These are phyloP conservation scores for Sedum album DNA, from an alignment of 164 flowering plant genomes.

Conservation along the genomic window DNA sequence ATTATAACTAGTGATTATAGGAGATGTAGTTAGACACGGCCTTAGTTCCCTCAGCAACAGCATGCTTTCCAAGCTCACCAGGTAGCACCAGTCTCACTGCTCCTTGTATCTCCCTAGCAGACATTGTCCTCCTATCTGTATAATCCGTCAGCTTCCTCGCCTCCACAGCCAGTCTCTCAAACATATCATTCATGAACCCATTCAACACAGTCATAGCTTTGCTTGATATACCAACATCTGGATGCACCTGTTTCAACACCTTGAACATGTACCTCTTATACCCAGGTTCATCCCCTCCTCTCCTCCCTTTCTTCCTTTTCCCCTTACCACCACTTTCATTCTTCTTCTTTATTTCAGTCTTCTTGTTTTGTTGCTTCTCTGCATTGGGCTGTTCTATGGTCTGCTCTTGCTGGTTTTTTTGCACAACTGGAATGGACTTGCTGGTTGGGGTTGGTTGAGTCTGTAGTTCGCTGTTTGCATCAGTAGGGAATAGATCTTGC, in stretches of 20 bases:
- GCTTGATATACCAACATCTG: slow-evolving; percentile 50
- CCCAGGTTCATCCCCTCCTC: slow-evolving; percentile 25
- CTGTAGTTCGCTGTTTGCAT: background rate
- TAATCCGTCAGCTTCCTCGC: slow-evolving; percentile 40
- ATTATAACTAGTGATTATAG: background rate
- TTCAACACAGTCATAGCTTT: slow-evolving; percentile 59
- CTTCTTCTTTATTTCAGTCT: slow-evolving; percentile 3
- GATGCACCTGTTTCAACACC: too few relatives aligned
- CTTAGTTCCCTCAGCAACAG: slow-evolving; percentile 67
- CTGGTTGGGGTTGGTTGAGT: background rate
- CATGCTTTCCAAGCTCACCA: slow-evolving; percentile 78
- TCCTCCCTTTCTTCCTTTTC: slow-evolving; percentile 15
- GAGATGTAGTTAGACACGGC: slow-evolving; percentile 47
- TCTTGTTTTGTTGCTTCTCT: slow-evolving; percentile 8
- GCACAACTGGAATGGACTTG: background rate
- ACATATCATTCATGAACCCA: slow-evolving; percentile 69
- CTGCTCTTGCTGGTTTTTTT: background rate
- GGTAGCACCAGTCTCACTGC: slow-evolving; percentile 77
- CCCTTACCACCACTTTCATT: too few relatives aligned
- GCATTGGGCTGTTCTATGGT: background rate
- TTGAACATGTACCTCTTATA: slow-evolving; percentile 54
- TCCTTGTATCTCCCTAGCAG: slow-evolving; percentile 67
- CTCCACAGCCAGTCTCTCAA: slow-evolving; percentile 63
- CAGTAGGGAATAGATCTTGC: background rate
- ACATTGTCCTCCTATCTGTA: slow-evolving; percentile 33